Evolutionary conservation across 345 rosid genomes (phyloP), one percentile per base, ranked within the genome.

Genomic region (Geranium rotundifolium): DNA sequence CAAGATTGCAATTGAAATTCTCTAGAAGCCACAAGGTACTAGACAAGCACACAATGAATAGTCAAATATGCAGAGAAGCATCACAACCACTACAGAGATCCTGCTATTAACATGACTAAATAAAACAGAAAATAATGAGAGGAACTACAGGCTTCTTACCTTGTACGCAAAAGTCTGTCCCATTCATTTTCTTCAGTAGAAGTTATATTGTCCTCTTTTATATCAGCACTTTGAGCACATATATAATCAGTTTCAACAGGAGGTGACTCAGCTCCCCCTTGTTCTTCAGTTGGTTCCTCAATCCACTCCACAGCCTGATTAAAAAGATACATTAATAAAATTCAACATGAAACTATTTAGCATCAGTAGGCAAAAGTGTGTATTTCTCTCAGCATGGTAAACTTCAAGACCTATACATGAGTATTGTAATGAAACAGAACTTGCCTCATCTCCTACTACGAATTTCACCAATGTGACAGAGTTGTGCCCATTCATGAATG

Each of bases 91-190:
- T 1, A 2, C 27, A 23, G 27, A 23, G 27, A 23, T 23, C 27
- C 27, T 23, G 27, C 27, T 23, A 23, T 23, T 23, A 63, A 7
- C 46, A 37, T 37, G 52, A 46, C 52, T 46, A 46, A 34, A 8
- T 34, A 34, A 34, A 34, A 34, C 41, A 64, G 41, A 34, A 34
- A 34, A 73, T 31, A 39, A 61, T 34, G 59, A 17, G 19, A 16
- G 9, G 62, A 15, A 1, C 56, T 8, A 64, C 64, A 63, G 57
- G 57, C 27, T 41, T 56, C 72, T 66, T 67, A 95, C 99, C 99
- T 91, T 75, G 81, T 68, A 62, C 99, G 97, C 73, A 95, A 77
- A 81, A 95, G 96, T 82, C 79, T 88, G 71, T 95, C 99, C 99
- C 99, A 95, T 81, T 95, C 99, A 81, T 81, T 95, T 81, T 95